Evolutionary conservation across 306 rosid species (phyloP).

Genomic region (Amphicarpaea edgeworthii): DNA sequence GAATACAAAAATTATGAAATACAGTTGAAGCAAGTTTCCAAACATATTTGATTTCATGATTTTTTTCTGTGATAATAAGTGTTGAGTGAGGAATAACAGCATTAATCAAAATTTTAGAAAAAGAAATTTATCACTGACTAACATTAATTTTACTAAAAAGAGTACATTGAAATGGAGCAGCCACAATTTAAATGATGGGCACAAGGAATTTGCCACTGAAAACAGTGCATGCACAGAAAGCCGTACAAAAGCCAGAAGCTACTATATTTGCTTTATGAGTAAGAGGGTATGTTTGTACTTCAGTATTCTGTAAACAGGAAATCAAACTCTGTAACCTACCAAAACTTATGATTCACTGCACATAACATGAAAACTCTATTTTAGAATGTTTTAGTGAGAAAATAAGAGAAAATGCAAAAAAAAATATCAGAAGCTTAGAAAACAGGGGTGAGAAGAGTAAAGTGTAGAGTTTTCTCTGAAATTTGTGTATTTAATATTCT

Average conservation of each 20-base stretch:
- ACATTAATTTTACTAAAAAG: slow-evolving; percentile 15
- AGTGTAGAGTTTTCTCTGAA: background rate
- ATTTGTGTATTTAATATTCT: background rate
- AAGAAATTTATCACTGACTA: background rate
- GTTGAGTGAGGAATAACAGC: slow-evolving; percentile 22
- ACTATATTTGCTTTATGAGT: background rate
- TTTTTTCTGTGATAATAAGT: slow-evolving; percentile 27
- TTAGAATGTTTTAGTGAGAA: background rate
- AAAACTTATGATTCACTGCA: slow-evolving; percentile 13
- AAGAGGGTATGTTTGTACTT: background rate
- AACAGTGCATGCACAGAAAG: slow-evolving; percentile 26
- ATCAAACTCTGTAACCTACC: slow-evolving; percentile 4
- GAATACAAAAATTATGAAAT: slow-evolving; percentile 7
- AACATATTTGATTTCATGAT: slow-evolving; percentile 10
- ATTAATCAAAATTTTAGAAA: slow-evolving; percentile 17
- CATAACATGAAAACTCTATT: background rate
- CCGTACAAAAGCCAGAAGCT: slow-evolving; percentile 18
- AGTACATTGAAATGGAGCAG: background rate
- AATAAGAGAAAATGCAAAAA: background rate
- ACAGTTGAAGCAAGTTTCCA: slow-evolving; percentile 15
- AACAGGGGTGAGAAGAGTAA: background rate
- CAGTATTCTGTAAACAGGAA: background rate
- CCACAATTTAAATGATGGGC: slow-evolving; percentile 11
- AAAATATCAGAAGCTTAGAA: background rate
- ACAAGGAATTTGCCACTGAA: slow-evolving; percentile 27